Percentiles rank a stretch among this genome's conserved stretches.
Conservation (phyloP, 257 asterid genomes). For the Rauvolfia tetraphylla region DNA sequence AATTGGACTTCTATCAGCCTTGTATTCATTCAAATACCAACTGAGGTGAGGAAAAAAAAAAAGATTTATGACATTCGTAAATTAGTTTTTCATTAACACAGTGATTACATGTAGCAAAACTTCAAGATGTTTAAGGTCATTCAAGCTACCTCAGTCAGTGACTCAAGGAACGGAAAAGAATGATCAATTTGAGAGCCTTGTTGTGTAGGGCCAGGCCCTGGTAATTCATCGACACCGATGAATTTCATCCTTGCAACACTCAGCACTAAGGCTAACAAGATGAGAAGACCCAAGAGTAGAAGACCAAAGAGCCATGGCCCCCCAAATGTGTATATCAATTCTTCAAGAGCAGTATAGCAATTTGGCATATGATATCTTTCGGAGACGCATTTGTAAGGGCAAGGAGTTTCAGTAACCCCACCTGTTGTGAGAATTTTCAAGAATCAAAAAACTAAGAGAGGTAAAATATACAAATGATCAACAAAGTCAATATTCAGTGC, state of each 20-base stretch:
- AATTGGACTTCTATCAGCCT: constrained; percentile 20
- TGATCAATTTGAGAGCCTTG: constrained; percentile 96
- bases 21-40: constrained; percentile 12
- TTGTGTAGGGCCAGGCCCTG: constrained; percentile 94
- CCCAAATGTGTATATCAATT: constrained; percentile 92
- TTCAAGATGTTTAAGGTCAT: constrained; percentile 9
- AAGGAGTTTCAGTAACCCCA: constrained; percentile 85
- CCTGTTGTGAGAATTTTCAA: constrained; percentile 40
- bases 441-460: not conserved
- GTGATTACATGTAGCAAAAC: not conserved
- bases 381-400: constrained; percentile 88
- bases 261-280: constrained; percentile 86
- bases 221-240: constrained; percentile 86
- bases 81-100: not conserved
- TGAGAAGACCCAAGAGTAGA: constrained; percentile 79
- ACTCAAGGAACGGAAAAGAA: constrained; percentile 96
- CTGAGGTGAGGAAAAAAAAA: not conserved
- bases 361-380: constrained; percentile 96
- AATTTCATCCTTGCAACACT: constrained; percentile 98
- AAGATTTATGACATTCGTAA: not conserved
- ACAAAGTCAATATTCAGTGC: not conserved
- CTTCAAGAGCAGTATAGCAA: constrained; percentile 97
- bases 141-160: constrained; percentile 76
- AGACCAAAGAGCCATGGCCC: constrained; percentile 99
- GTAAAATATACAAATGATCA: not conserved